Percentiles rank a stretch among this genome's conserved stretches.
phyloP scores from a whole-genome alignment of 2,329 filamentous ascomycete species.

The Hypomyces perniciosus region DNA sequence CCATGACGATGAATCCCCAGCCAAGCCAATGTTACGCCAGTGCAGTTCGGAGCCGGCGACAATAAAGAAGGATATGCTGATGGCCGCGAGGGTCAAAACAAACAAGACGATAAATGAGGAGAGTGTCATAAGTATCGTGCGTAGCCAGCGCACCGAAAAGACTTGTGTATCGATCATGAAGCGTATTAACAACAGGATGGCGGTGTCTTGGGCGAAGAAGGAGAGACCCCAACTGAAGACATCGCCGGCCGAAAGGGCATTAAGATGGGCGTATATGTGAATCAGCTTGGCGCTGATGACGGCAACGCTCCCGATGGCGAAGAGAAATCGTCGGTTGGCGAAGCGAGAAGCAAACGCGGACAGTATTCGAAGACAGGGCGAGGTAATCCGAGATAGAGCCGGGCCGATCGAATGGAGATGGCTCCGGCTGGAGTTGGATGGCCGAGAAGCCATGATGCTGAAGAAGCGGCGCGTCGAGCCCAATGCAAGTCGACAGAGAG shows the following conservation, averaged over 20 bases:
- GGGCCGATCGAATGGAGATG: conserved; percentile 1
- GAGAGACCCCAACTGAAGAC: conserved; percentile 27
- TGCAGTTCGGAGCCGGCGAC: conserved; percentile 28
- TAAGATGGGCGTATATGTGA: conserved; percentile 28
- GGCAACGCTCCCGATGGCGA: conserved; percentile 25
- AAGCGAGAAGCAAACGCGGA: conserved; percentile 18
- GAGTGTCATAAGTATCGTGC: conserved; percentile 12
- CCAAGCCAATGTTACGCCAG: conserved; percentile 27
- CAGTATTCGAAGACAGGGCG: conserved; percentile 9
- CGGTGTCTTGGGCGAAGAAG: conserved; percentile 30
- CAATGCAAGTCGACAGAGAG: neutral
- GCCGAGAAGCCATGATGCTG: conserved; percentile 10
- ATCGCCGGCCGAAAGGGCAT: conserved; percentile 24
- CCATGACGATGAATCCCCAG: conserved; percentile 24
- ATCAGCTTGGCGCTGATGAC: conserved; percentile 26
- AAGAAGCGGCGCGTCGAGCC: conserved; percentile 7
- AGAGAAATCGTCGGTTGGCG: conserved; percentile 27
- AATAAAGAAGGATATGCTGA: conserved; percentile 22
- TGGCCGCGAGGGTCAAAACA: conserved; percentile 13
- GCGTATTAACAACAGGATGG: conserved; percentile 26
- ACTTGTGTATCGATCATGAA: conserved; percentile 23
- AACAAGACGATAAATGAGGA: conserved; percentile 19
- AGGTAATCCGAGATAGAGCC: neutral
- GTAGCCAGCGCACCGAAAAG: conserved; percentile 17
- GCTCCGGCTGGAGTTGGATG: conserved; percentile 1